These are phyloP conservation scores for Fusarium dimerum DNA, from an alignment of 2,329 filamentous ascomycete species.

Conservation along the genomic window DNA sequence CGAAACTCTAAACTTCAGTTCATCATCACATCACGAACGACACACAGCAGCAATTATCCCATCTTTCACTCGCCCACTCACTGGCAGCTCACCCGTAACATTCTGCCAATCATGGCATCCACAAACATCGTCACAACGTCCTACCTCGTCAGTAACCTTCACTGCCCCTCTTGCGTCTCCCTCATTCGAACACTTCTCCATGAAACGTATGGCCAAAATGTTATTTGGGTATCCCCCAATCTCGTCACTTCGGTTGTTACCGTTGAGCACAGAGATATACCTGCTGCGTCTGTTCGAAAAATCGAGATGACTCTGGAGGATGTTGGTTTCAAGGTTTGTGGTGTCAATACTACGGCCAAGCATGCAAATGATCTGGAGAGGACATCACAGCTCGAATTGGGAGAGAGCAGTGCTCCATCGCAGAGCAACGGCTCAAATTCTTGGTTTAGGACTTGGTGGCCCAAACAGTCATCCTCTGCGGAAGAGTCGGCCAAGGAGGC, in stretches of 20 bases:
- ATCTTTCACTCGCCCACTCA: no score
- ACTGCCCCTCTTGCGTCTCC: conserved; percentile 74
- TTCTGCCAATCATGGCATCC: conserved; percentile 29
- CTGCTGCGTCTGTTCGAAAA: conserved; percentile 43
- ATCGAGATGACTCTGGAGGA: conserved; percentile 53
- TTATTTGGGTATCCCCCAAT: conserved; percentile 66
- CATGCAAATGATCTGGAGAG: conserved; percentile 32
- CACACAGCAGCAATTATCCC: no score
- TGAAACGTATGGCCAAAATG: conserved; percentile 45
- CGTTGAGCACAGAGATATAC: conserved; percentile 51
- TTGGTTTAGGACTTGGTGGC: conserved; percentile 36
- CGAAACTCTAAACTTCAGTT: neutral
- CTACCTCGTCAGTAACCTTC: conserved; percentile 72
- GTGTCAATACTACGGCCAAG: conserved; percentile 41
- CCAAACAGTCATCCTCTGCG: conserved; percentile 23
- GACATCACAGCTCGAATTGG: conserved; percentile 22
- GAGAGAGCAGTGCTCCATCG: conserved; percentile 22
- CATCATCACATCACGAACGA: no score
- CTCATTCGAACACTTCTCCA: conserved; percentile 62
- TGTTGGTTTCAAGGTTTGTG: conserved; percentile 61
- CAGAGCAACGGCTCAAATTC: conserved; percentile 26
- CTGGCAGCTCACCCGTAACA: neutral
- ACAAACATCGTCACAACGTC: conserved; percentile 51
- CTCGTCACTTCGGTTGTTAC: conserved; percentile 71
- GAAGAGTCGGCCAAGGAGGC: conserved; percentile 29